These are phyloP conservation scores for Geranium rotundifolium DNA, from an alignment of 345 rosid genomes.

Conservation along the genomic window DNA sequence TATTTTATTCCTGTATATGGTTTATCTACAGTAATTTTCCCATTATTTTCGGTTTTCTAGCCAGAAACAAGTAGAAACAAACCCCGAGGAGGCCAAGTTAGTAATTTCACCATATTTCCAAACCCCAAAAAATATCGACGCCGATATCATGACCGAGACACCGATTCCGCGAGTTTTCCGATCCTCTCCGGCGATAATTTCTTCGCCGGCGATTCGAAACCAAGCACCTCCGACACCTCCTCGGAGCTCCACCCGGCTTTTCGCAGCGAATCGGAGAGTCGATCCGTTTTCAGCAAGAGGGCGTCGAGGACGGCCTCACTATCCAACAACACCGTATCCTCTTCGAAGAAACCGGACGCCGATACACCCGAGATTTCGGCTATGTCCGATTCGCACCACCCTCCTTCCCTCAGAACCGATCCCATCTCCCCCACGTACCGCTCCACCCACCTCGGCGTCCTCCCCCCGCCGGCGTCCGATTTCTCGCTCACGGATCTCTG, in stretches of 20 bases:
- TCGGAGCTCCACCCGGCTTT: constrained; percentile 99
- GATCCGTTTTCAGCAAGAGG: constrained; percentile 70
- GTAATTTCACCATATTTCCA: no score
- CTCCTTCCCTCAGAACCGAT: constrained; percentile 68
- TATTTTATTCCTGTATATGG: no score
- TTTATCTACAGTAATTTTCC: no score
- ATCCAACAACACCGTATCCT: constrained; percentile 67
- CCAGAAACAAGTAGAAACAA: no score
- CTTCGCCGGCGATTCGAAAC: constrained; percentile 70
- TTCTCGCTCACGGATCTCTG: constrained; percentile 62
- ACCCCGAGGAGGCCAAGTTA: no score
- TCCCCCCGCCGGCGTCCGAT: constrained; percentile 4
- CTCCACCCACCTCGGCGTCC: constrained; percentile 70
- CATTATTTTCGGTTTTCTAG: no score
- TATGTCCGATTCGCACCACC: constrained; percentile 82
- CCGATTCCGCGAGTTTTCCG: constrained; percentile 66
- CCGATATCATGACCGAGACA: no score
- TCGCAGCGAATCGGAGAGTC: constrained; percentile 76
- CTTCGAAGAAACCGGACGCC: constrained; percentile 75
- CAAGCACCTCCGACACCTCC: constrained; percentile 82
- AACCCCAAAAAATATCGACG: no score
- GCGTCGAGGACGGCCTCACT: constrained; percentile 74
- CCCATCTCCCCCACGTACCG: constrained; percentile 66
- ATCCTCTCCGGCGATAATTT: constrained; percentile 66
- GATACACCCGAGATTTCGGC: constrained; percentile 66